Conservation (phyloP, 2,329 filamentous ascomycete genomes). For the Scolecobasidium constrictum region DNA sequence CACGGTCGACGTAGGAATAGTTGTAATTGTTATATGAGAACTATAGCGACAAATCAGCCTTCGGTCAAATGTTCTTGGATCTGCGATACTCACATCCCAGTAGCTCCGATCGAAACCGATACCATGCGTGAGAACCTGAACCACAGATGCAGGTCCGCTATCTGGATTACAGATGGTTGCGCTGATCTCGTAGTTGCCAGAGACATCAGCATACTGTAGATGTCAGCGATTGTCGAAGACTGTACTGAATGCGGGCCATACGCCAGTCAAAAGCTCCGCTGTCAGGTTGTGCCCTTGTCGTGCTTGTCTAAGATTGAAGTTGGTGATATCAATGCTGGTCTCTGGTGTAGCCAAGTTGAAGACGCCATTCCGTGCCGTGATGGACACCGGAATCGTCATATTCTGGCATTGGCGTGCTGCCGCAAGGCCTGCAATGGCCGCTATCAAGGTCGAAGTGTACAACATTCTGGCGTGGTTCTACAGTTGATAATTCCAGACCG, state of each 20-base stretch:
- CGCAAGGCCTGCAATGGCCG: background rate
- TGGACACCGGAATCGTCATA: conserved; percentile 44
- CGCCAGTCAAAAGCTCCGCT: conserved; percentile 32
- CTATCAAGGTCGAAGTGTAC: too few relatives aligned
- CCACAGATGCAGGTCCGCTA: conserved; percentile 22
- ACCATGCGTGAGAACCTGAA: conserved; percentile 43
- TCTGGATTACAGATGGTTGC: conserved; percentile 52
- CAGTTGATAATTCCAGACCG: too few relatives aligned
- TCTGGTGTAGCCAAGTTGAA: conserved; percentile 39
- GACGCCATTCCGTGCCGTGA: conserved; percentile 42
- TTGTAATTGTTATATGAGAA: conserved; percentile 45
- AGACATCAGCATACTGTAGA: conserved; percentile 36
- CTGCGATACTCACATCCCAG: too few relatives aligned
- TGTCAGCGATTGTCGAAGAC: background rate
- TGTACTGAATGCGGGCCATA: conserved; percentile 16
- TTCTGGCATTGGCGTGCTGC: conserved; percentile 29
- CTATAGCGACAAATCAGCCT: conserved; percentile 60
- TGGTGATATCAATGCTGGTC: conserved; percentile 45
- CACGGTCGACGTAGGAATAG: conserved; percentile 50
- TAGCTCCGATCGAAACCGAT: conserved; percentile 43
- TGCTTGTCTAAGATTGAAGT: conserved; percentile 42
- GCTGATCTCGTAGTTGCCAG: conserved; percentile 45
- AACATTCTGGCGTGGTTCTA: too few relatives aligned
- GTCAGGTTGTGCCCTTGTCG: conserved; percentile 42
- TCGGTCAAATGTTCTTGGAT: too few relatives aligned